Base-by-base conservation (phyloP, 345 rosid species). In the Hirschfeldia incana region DNA sequence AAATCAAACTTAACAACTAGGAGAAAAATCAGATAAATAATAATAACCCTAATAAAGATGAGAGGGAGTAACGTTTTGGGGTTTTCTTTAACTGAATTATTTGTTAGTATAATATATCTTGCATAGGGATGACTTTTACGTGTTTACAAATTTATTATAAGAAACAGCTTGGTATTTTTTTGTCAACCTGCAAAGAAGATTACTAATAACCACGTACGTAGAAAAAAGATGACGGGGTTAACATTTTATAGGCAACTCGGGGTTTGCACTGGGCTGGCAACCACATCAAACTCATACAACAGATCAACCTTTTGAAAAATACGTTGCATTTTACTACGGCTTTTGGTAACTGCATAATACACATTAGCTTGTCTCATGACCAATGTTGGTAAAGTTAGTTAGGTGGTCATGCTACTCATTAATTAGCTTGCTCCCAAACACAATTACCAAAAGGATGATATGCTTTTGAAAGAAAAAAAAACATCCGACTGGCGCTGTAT, bases 151-250 rank as follows among this genome's bases (percentile, higher is more conserved):
- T 21, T 21, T 21, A 21, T 21, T 21, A 21, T 21, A 21, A 21
- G 21, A 21, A 21, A 21, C 21, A 21, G 21, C 21, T 21, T 21
- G 21, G 21, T 21, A 21, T 21, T 21, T 21, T 21, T 16, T 60
- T 27, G 65, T 60, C 33, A 59, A 59, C 33, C 34, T 60, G 32
- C 30, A 9, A 60, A 60, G 27, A 60, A 26, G n/a, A 59, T 10
- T 3, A 60, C 34, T 60, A 60, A 60, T 12, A 60, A 60, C 34
- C 15, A 60, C 65, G 64, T 59, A 60, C 65, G 64, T 59, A 58
- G 13, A 21, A 21, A 49, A 17, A 17, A 28, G 29, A 57, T 57
- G 61, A 57, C 3, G 63, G 63, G 28, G 10, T 55, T 55, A 11
- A 17, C 60, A 55, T 11, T 16, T 55, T 7, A 55, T 28, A 17